phyloP scores from a whole-genome alignment of 495 filamentous ascomycete genomes.

The Xylaria palmicola region DNA sequence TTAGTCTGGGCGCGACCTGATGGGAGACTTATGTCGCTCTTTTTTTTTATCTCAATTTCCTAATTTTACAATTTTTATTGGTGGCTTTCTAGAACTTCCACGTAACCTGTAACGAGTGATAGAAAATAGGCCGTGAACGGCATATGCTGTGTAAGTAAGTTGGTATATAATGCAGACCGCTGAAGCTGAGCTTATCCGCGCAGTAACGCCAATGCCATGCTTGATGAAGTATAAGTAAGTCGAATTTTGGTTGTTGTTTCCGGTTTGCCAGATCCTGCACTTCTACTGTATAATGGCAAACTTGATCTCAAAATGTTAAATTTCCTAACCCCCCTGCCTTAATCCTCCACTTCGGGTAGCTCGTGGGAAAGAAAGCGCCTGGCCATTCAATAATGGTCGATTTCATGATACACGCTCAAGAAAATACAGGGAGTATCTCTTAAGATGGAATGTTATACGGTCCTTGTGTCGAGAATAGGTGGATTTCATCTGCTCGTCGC shows the following conservation, averaged over 20 bases:
- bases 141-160: neutral
- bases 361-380: conserved; percentile 1
- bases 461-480: neutral
- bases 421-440: conserved; percentile 1
- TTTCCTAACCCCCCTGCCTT: neutral
- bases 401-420: conserved; percentile 31
- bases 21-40: neutral
- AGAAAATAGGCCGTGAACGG: neutral
- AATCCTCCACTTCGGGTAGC: neutral
- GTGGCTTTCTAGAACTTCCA: too few relatives aligned
- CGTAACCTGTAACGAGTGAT: neutral
- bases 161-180: conserved; percentile 2
- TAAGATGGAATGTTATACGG: conserved; percentile 17
- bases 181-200: neutral
- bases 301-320: neutral
- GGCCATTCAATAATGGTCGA: conserved; percentile 12
- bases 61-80: conserved; percentile 8
- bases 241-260: neutral
- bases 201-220: neutral
- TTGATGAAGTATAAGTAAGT: neutral
- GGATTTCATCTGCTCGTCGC: neutral
- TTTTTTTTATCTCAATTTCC: neutral
- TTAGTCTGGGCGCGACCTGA: neutral
- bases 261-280: neutral
- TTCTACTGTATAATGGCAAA: neutral